These are phyloP conservation scores for Scheffersomyces stambukii DNA, from an alignment of 1,139 yeast species.

Conservation along the genomic window DNA sequence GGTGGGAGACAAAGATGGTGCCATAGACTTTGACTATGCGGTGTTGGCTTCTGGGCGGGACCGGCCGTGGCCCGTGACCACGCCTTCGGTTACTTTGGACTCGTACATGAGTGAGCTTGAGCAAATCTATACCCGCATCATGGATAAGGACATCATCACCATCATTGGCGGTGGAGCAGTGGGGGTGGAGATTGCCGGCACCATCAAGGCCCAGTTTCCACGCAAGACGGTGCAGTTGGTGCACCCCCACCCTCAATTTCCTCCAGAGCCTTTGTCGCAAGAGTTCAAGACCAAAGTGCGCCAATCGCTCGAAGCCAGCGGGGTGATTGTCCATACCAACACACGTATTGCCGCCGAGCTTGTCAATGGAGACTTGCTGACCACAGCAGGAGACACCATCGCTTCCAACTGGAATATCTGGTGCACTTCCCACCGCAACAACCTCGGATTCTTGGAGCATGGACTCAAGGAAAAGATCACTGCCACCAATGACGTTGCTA, in stretches of 20 bases:
- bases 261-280: slow-evolving; percentile 33
- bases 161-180: slow-evolving; percentile 47
- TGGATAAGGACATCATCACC: slow-evolving; percentile 19
- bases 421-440: slow-evolving; percentile 40
- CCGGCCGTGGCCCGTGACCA: slow-evolving; percentile 50
- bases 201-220: slow-evolving; percentile 29
- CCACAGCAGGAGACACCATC: slow-evolving; percentile 23
- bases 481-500: slow-evolving; percentile 6
- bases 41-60: slow-evolving; percentile 47
- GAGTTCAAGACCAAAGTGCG: slow-evolving; percentile 22
- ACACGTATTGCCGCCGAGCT: slow-evolving; percentile 23
- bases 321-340: slow-evolving; percentile 14
- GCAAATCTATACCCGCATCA: slow-evolving; percentile 19
- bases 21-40: slow-evolving; percentile 39
- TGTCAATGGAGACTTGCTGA: slow-evolving; percentile 24
- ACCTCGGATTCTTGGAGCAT: slow-evolving; percentile 22
- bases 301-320: slow-evolving; percentile 19
- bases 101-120: slow-evolving; percentile 28
- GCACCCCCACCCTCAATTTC: slow-evolving; percentile 33
- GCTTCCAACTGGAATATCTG: slow-evolving; percentile 32
- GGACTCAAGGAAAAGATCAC: slow-evolving; percentile 17
- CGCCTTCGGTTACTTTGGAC: slow-evolving; percentile 27
- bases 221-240: slow-evolving; percentile 28
- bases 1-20: slow-evolving; percentile 11
- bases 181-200: slow-evolving; percentile 45